phyloP scores from a whole-genome alignment of 176 grass and related monocot genomes.

The Oryza longistaminata region DNA sequence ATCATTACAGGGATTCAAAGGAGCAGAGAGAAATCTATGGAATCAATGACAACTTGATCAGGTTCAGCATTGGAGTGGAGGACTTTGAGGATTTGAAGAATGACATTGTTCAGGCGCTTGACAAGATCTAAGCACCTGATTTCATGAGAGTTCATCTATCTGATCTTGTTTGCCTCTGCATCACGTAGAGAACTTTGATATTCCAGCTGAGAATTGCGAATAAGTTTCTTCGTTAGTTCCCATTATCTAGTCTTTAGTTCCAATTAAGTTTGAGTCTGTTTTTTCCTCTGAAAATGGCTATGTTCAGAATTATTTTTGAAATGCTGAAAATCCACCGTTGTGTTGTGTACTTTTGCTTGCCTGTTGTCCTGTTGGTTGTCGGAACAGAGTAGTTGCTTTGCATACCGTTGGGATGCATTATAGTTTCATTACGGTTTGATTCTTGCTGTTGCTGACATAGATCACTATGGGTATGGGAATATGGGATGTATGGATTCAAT shows the following conservation, averaged over 20 bases:
- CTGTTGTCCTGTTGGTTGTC: background rate
- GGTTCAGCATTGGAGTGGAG: slow-evolving; percentile 97
- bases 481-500: too few species aligned
- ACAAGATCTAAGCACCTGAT: slow-evolving; percentile 61
- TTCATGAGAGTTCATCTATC: slow-evolving; percentile 8
- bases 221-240: background rate
- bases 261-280: background rate
- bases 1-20: slow-evolving; percentile 72
- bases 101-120: slow-evolving; percentile 81
- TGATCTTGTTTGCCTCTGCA: slow-evolving; percentile 12
- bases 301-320: background rate
- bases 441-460: too few species aligned
- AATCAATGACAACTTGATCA: slow-evolving; percentile 97
- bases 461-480: too few species aligned
- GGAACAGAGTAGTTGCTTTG: background rate
- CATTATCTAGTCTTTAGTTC: background rate
- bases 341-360: background rate
- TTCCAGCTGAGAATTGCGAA: slow-evolving; percentile 30
- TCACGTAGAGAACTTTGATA: background rate
- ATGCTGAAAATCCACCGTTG: background rate
- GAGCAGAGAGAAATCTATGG: slow-evolving; percentile 83
- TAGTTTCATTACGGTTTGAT: too few species aligned
- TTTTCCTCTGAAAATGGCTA: background rate
- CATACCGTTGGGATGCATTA: too few species aligned
- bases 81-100: slow-evolving; percentile 91